Evolutionary conservation across 2,329 filamentous ascomycete species (phyloP).

Genomic region (Calonectria multiphialidica): DNA sequence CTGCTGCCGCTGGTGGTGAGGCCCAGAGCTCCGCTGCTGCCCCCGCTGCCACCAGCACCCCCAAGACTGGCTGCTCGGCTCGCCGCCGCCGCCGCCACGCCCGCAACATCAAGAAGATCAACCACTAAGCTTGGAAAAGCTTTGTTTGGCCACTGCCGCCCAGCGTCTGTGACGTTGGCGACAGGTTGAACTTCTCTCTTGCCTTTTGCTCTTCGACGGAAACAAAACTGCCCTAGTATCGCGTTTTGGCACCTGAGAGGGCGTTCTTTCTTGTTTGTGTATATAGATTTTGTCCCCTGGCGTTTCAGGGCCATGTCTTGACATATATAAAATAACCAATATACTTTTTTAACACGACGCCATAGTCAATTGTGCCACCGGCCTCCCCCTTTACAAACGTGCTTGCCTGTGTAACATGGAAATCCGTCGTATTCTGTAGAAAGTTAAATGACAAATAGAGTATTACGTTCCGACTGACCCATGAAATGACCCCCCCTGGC

Average conservation of each 20-base stretch:
- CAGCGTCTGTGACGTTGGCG: conserved; percentile 28
- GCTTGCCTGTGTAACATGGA: not conserved
- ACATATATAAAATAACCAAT: conserved; percentile 28
- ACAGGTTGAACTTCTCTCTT: conserved; percentile 1
- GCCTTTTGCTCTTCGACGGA: not conserved
- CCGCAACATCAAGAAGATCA: conserved; percentile 34
- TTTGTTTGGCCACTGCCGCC: not conserved
- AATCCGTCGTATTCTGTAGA: not conserved
- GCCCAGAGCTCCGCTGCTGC: conserved; percentile 27
- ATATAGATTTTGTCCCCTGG: conserved; percentile 41
- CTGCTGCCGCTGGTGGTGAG: conserved; percentile 28
- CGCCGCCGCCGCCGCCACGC: conserved; percentile 40
- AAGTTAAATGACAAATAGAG: not conserved
- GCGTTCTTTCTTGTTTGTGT: conserved; percentile 40
- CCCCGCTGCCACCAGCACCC: conserved; percentile 18
- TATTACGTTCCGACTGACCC: not conserved
- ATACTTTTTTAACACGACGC: not conserved
- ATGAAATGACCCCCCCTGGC: not conserved
- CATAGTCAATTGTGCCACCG: not conserved
- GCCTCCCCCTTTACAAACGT: not conserved
- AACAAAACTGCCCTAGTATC: conserved; percentile 23
- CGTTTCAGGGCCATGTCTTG: conserved; percentile 36
- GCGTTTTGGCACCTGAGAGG: conserved; percentile 32
- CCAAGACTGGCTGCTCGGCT: conserved; percentile 35
- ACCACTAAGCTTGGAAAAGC: conserved; percentile 35